Base-by-base conservation (phyloP, 164 flowering plant genomes). In the grape (Vitis vinifera) region DNA sequence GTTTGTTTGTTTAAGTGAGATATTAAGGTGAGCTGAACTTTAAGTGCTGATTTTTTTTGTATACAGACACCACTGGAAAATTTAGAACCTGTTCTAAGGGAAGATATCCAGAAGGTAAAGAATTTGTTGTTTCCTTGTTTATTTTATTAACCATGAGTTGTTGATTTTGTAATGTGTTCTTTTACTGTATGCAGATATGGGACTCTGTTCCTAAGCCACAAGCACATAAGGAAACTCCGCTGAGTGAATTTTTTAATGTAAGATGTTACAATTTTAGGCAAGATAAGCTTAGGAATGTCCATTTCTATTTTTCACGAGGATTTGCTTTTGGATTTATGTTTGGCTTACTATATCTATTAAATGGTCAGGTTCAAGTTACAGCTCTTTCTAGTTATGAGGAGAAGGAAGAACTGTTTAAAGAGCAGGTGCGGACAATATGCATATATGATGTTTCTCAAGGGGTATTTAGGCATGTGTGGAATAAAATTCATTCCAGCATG, bases 191-290 rank as follows among this genome's bases (percentile, higher is more conserved):
- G 73, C 85, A 96, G 99, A 96, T 96, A 79, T 96, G 99, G 99
- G 95, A 93, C 79, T 77, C 87, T 67, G 97, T 96, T 82, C 91
- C 92, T 23, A 93, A 90, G 72, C 98, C 98, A 70, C 72, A 87
- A 75, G 93, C 91, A 66, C 98, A 89, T 78, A 87, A 87, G 77
- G 88, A 88, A 53, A 96, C 98, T 58, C 99, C 92, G 14, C 76
- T 96, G 15, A 90, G 97, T 78, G 99, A 93, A 78, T 96, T 96
- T 86, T 96, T 96, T 73, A 96, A 93, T 78, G 99, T 93, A 78
- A 84, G 90, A 68, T 65, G 19, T 69, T 44, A 51, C 55, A 7
- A 9, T 51, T 52, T 12, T 59, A 13, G 44, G 60, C 55, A 49
- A 37, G 37, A 59, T 55, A 47, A 19, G 55, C n/a, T 55, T 55